phyloP scores from a whole-genome alignment of 208 protist genomes.

The Crithidia thermophila region DNA sequence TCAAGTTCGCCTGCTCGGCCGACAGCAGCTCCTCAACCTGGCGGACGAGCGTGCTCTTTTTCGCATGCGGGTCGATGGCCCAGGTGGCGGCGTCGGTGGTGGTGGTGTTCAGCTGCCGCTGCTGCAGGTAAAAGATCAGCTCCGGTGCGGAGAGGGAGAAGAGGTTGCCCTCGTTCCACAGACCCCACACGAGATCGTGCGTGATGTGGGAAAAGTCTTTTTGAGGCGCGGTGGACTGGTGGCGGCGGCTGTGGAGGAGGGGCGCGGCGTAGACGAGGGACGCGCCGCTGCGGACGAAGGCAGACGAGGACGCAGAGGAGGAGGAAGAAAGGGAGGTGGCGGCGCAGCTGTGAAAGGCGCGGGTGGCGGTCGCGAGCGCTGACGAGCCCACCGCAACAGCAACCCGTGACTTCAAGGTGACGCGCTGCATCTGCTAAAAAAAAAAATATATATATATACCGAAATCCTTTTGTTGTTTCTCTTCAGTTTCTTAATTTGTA shows the following conservation, averaged over 20 bases:
- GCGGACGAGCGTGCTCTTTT: slow-evolving; percentile 88
- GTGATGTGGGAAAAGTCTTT: slow-evolving; percentile 69
- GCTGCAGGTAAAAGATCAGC: slow-evolving; percentile 71
- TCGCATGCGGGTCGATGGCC: slow-evolving; percentile 34
- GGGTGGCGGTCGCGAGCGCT: neutral
- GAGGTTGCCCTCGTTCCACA: slow-evolving; percentile 94
- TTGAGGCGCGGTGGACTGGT: slow-evolving; percentile 17
- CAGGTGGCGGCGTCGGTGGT: slow-evolving; percentile 3
- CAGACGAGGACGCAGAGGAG: neutral
- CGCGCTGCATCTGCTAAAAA: neutral
- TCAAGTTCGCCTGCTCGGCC: slow-evolving; percentile 64
- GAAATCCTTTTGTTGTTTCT: too few species aligned
- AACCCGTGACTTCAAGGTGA: neutral
- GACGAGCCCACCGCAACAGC: neutral
- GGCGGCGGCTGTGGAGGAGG: slow-evolving; percentile 4
- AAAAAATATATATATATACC: too few species aligned
- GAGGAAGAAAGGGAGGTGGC: neutral
- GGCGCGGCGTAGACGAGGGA: neutral
- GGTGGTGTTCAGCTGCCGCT: slow-evolving; percentile 43
- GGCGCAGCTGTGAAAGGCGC: neutral
- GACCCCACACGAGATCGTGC: slow-evolving; percentile 81
- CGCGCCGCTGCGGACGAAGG: neutral
- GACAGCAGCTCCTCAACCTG: slow-evolving; percentile 88
- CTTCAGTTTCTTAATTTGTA: too few species aligned
- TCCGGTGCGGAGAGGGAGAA: slow-evolving; percentile 88